Base-by-base conservation (phyloP, 148 eudicot species). In the Chenopodium album region DNA sequence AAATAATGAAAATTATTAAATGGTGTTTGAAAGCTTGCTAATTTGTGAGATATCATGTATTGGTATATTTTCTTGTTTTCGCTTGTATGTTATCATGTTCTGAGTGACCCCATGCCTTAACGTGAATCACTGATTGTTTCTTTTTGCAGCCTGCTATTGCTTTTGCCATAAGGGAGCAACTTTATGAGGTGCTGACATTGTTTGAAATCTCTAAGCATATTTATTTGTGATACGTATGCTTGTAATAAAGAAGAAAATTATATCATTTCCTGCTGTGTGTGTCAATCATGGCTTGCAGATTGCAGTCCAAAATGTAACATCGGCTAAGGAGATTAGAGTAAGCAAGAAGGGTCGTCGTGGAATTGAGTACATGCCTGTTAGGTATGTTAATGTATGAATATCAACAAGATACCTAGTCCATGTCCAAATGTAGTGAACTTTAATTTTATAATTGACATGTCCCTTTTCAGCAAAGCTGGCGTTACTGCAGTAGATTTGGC, bases 121-220 rank as follows among this genome's bases (percentile, higher is more conserved):
- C 11, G 23, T 5, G 46, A 11, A 4, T 22, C 12, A 13, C 32
- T 54, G 20, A 34, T 41, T 20, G 52, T 9, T 7, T 72, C 47
- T 29, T 77, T 82, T 84, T 86, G 85, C 98, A 96, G 99, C 99
- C 98, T 84, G 99, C 99, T 50, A 87, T 96, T 87, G 93, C 99
- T 37, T 87, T 94, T 88, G 91, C 98, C 46, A 96, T 96, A 56
- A 90, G 99, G 84, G 98, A 94, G 85, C 98, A 96, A 86, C 99
- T 96, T 65, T 96, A 92, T 73, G 97, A 96, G 99, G 99, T 96
- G 46, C 74, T 73, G 60, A 62, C 66, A 13, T 20, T 83, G 7
- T 60, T 47, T 75, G 20, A 37, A 22, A 22, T 78, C n/a, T 67
- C 44, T 26, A 8, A 70, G 71, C 64, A 26, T 32, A 46, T 68